Evolutionary conservation across 805 yeast genomes (phyloP), one percentile per base, ranked within the genome.

Genomic region (Phaffomyces antillensis): DNA sequence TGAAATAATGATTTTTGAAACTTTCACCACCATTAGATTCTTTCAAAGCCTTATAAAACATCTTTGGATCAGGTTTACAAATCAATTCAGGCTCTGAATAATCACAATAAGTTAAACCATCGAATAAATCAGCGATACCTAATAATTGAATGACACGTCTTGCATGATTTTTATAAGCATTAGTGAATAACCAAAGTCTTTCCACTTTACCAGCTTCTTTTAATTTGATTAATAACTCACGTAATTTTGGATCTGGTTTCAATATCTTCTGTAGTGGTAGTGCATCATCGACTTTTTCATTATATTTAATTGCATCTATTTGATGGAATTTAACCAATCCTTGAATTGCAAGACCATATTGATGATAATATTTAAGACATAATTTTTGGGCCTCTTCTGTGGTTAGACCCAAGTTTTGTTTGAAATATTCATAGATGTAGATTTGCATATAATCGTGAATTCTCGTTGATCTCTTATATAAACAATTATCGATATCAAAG

Each of bases 401-500:
- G 39, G 71, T 68, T 36, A 91, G 65, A 17, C 70, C 59, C 42
- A 91, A 70, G 40, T 74, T 71, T 44, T 73, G 72, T 55, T 80
- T 83, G 68, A 93, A 88, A 64, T 84, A 91, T 39, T 82, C 68
- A 52, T 86, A 91, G 54, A 93, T 91, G 49, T 81, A 81, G 16
- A 76, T 79, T 57, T 85, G 95, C 97, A 91, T 91, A 64, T 87
- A 60, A 53, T 85, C 93, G 56, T 84, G 95, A 54, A 91, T 85
- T 61, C 73, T 73, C 23, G 86, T 76, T 2, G 88, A 79, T 46
- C 89, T 70, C 43, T 76, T 73, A 65, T 91, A 91, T 28, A 91
- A 73, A 62, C 97, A 89, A 63, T 91, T 91, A 68, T 91, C 99
- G 44, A 91, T 88, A 62, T 91, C 99, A 57, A 91, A 91, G 64